Base-by-base conservation (phyloP, 1,284 basidiomycete species). In the Trichosporon asahii region DNA sequence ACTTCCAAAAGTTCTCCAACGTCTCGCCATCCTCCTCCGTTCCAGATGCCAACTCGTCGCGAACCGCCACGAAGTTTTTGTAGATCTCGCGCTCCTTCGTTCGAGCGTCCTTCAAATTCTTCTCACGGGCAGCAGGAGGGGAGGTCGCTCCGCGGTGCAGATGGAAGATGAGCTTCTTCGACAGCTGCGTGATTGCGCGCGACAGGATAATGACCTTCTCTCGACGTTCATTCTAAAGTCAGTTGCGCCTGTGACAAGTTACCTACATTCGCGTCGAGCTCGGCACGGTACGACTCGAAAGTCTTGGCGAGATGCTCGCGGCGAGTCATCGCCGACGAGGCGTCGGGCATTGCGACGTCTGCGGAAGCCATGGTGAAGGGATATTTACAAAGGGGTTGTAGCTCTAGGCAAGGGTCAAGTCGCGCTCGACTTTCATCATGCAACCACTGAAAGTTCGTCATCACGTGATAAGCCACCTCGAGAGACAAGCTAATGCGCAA, bases 101-200 rank as follows among this genome's bases (percentile, higher is more conserved):
- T 57, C 87, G 86, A 0, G 88, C 92, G 66, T 89, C 86, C 2
- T 84, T 80, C 2, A 84, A 21, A 33, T 78, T 78, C 74, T 80
- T 81, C 3, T 70, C 69, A 2, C 76, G 69, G 0, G 73, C 70
- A 0, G 72, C 75, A 15, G 76, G 82, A 29, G 87, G 64, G 77
- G 73, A 49, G 77, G 79, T 75, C 85, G 85, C 75, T 88, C 89
- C 72, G 55, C 95, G 90, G 79, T 98, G 96, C 3, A 98, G 87
- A 64, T 94, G 89, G 78, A 98, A 98, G 73, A 99, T 98, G 78
- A 90, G 87, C 83, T 94, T 95, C 82, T 99, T 99, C 63, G 94
- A 94, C n/a, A 92, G 86, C 74, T 90, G 91, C 15, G 95, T 98
- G 73, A 94, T 88, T 81, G 97, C 95, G 37, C 96, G 83, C 7